Conservation (phyloP, 805 yeast species). For the Jamesozyma spencerorum region DNA sequence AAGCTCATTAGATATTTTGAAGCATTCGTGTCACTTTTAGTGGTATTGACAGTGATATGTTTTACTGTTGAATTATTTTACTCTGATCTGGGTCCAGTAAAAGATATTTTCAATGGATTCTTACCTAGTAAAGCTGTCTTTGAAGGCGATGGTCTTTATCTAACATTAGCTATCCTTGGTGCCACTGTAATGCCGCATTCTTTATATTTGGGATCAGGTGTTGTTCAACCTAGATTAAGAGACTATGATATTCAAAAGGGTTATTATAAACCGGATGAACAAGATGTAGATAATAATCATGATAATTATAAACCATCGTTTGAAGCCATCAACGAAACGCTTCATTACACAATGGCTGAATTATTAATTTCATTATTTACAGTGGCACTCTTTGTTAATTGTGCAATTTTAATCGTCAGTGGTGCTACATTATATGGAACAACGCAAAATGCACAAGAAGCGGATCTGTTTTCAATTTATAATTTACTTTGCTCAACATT, state of each 20-base stretch:
- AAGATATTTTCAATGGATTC: conserved; percentile 63
- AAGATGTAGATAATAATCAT: conserved; percentile 31
- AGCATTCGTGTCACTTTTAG: conserved; percentile 66
- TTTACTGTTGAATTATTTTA: conserved; percentile 70
- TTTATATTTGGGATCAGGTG: conserved; percentile 76
- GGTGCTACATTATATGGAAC: conserved; percentile 71
- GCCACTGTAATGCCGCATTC: conserved; percentile 97
- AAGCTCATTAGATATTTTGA: conserved; percentile 72
- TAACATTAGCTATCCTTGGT: conserved; percentile 80
- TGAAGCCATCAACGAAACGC: conserved; percentile 71
- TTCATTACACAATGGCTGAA: conserved; percentile 76
- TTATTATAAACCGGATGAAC: conserved; percentile 36
- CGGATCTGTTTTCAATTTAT: conserved; percentile 78
- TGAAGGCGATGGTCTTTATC: conserved; percentile 56
- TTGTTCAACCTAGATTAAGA: conserved; percentile 76
- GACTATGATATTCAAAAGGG: conserved; percentile 70
- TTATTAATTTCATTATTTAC: conserved; percentile 74
- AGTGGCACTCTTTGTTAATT: conserved; percentile 83
- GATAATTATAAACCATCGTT: conserved; percentile 64
- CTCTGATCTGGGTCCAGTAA: conserved; percentile 46
- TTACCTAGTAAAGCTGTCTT: conserved; percentile 43
- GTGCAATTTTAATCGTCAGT: conserved; percentile 82
- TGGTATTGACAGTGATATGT: conserved; percentile 75
- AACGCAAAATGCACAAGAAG: conserved; percentile 51
- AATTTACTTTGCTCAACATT: conserved; percentile 50